Conservation (phyloP, 805 yeast species). For the Schwanniomyces sp. region DNA sequence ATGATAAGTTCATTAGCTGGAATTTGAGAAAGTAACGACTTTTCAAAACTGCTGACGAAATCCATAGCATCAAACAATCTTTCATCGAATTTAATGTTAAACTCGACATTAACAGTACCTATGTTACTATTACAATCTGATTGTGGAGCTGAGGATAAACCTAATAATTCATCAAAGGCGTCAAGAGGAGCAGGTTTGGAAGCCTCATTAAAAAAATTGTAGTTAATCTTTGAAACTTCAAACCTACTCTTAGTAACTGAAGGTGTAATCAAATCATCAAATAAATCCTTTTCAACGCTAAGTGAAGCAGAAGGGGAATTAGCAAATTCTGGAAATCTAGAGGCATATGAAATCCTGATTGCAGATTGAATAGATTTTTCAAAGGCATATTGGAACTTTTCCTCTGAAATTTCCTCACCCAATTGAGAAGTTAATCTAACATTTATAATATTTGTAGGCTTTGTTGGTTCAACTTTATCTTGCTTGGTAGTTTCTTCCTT, state of each 20-base stretch:
- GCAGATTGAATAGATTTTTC: conserved; percentile 30
- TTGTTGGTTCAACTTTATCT: conserved; percentile 17
- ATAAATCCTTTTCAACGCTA: conserved; percentile 23
- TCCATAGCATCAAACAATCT: conserved; percentile 34
- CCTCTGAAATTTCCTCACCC: conserved; percentile 22
- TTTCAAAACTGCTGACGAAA: conserved; percentile 35
- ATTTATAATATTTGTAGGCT: conserved; percentile 28
- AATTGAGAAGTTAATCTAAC: conserved; percentile 25
- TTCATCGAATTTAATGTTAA: conserved; percentile 32
- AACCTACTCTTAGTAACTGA: conserved; percentile 36
- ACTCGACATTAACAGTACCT: conserved; percentile 25
- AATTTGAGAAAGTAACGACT: conserved; percentile 29
- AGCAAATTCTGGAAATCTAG: conserved; percentile 37
- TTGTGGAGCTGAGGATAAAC: conserved; percentile 11
- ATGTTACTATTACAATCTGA: conserved; percentile 8
- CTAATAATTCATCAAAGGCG: conserved; percentile 35
- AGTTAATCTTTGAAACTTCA: conserved; percentile 26
- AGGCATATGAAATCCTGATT: conserved; percentile 28
- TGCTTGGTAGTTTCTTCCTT: conserved; percentile 8
- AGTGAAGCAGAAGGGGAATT: conserved; percentile 27
- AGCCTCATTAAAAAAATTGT: conserved; percentile 18
- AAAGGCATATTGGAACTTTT: conserved; percentile 29
- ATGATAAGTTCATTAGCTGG: conserved; percentile 17
- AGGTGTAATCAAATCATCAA: conserved; percentile 39
- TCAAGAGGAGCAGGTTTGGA: conserved; percentile 7